phyloP scores from a whole-genome alignment of 2,329 filamentous ascomycete species.

The Harringtonia lauricola region DNA sequence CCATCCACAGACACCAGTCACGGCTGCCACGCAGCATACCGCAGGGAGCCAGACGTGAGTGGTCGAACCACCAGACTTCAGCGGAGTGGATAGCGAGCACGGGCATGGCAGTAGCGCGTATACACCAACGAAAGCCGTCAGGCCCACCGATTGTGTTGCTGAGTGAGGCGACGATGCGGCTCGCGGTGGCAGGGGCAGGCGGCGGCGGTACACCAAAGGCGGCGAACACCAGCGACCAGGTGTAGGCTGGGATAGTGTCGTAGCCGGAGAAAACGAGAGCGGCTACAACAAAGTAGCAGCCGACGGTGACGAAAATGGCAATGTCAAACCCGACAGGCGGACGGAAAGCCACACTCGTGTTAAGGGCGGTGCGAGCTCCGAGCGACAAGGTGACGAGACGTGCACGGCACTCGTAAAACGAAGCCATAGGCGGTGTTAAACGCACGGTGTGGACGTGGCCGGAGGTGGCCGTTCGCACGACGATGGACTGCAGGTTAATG shows the following conservation, averaged over 20 bases:
- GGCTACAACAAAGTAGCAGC: no score
- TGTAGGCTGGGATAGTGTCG: no score
- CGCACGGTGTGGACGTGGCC: conserved; percentile 39
- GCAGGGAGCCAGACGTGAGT: conserved; percentile 32
- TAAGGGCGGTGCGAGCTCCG: conserved; percentile 38
- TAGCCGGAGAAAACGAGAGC: no score
- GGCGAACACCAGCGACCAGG: no score
- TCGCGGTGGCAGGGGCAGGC: no score
- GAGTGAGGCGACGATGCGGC: no score
- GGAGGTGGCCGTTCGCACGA: conserved; percentile 39
- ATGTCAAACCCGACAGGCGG: no score
- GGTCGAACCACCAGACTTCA: conserved; percentile 48
- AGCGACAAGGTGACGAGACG: conserved; percentile 63
- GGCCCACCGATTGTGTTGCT: conserved; percentile 24
- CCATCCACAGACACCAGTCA: conserved; percentile 47
- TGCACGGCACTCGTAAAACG: conserved; percentile 54
- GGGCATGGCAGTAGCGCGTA: conserved; percentile 44
- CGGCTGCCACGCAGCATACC: conserved; percentile 31
- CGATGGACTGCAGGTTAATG: conserved; percentile 52
- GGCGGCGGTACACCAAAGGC: neutral
- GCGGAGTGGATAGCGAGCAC: conserved; percentile 53
- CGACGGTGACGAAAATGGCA: no score
- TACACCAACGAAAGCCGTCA: conserved; percentile 44
- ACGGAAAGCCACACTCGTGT: no score
- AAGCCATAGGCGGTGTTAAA: conserved; percentile 58